Percentiles rank a stretch among this genome's conserved stretches.
Evolutionary conservation across 352 stramenopile species (phyloP).

Genomic region (Nothophytophthora sp.): DNA sequence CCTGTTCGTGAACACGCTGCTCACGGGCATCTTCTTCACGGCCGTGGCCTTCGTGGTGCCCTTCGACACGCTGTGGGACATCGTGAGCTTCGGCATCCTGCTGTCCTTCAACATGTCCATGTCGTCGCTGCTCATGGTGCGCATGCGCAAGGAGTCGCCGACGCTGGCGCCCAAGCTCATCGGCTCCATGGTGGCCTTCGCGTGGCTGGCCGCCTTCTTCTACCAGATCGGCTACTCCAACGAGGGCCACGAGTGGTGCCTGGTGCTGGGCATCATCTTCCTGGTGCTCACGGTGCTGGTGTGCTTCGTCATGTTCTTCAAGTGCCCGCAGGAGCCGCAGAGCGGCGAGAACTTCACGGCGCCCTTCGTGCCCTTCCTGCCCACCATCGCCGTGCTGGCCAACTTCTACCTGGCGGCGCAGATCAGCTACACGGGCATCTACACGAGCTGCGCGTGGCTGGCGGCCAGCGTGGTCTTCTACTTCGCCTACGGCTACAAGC

Average conservation of each 20-base stretch:
- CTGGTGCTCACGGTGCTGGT: conserved; percentile 21
- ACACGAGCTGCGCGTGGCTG: conserved; percentile 41
- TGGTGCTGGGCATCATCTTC: conserved; percentile 39
- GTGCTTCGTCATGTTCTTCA: conserved; percentile 31
- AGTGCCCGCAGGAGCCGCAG: conserved; percentile 46
- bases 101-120: conserved; percentile 83
- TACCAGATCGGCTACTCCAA: conserved; percentile 70
- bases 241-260: conserved; percentile 12
- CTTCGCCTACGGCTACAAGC: conserved; percentile 60
- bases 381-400: conserved; percentile 30
- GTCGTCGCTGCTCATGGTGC: conserved; percentile 57
- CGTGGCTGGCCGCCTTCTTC: conserved; percentile 35
- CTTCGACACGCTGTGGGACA: conserved; percentile 74
- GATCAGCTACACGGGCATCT: conserved; percentile 34
- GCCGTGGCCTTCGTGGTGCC: conserved; percentile 58
- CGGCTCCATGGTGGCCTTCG: conserved; percentile 23
- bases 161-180: conserved; percentile 27
- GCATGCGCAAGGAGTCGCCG: conserved; percentile 45
- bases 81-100: conserved; percentile 81
- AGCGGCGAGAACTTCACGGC: conserved; percentile 46
- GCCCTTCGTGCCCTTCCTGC: conserved; percentile 56
- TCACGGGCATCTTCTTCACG: conserved; percentile 55
- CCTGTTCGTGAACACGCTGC: conserved; percentile 63
- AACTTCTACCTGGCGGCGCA: conserved; percentile 65
- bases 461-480: conserved; percentile 46